Conservation (phyloP, 768 basidiomycete species). For the Phanerodontia chrysosporium region DNA sequence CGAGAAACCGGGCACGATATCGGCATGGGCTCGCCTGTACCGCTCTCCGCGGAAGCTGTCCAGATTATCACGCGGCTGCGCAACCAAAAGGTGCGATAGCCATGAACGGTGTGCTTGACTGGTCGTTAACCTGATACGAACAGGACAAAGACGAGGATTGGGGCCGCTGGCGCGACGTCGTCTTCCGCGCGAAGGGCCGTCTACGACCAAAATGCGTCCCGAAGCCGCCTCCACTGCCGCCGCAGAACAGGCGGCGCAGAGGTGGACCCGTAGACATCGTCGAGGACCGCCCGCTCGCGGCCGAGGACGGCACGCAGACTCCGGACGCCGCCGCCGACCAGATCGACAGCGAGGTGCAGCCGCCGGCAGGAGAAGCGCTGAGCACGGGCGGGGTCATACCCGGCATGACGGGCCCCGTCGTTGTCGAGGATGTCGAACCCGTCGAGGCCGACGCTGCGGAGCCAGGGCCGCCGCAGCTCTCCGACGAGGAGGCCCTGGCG, state of each 20-base stretch:
- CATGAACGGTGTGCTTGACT: not conserved
- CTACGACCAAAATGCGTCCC: slow-evolving; percentile 36
- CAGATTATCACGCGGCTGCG: slow-evolving; percentile 73
- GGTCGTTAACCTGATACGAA: too few relatives aligned
- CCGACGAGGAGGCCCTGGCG: slow-evolving; percentile 45
- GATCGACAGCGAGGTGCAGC: not conserved
- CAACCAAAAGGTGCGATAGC: slow-evolving; percentile 65
- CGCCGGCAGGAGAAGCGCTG: not conserved
- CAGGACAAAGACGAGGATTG: slow-evolving; percentile 87
- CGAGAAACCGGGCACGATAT: slow-evolving; percentile 86
- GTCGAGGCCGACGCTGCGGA: not conserved
- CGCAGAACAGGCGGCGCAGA: slow-evolving; percentile 54
- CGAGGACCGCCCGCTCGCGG: not conserved
- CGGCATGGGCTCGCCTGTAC: slow-evolving; percentile 83
- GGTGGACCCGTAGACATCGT: slow-evolving; percentile 41
- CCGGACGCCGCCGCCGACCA: not conserved
- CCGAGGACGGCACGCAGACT: not conserved
- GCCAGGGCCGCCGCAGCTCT: slow-evolving; percentile 33
- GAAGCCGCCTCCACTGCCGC: slow-evolving; percentile 51
- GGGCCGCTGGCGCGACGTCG: slow-evolving; percentile 83
- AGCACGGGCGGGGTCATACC: not conserved
- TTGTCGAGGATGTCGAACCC: not conserved
- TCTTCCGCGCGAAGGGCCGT: slow-evolving; percentile 71
- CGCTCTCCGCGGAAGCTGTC: slow-evolving; percentile 72
- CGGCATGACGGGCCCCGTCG: not conserved